Percentiles rank a stretch among this genome's conserved stretches.
These are phyloP conservation scores for Oropetium thomaeum DNA, from an alignment of 176 grass and related monocot species.

Conservation along the genomic window DNA sequence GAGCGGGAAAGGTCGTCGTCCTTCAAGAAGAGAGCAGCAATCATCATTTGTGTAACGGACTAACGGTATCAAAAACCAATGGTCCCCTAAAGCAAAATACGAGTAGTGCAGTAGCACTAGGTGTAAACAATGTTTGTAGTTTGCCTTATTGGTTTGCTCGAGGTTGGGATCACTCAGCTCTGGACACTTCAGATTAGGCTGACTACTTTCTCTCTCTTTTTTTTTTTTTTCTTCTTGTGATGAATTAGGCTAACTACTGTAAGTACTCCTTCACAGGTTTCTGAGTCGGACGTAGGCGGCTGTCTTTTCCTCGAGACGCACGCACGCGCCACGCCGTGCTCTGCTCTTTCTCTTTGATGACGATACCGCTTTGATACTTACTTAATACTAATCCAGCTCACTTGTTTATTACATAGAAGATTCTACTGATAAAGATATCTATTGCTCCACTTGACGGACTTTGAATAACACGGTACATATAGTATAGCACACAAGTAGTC, in stretches of 20 bases:
- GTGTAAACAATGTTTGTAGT: not conserved
- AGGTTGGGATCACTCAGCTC: not conserved
- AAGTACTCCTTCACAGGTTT: too few relatives aligned
- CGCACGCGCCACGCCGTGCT: too few relatives aligned
- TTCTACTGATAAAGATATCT: not conserved
- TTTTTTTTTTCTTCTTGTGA: too few relatives aligned
- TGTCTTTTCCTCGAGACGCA: too few relatives aligned
- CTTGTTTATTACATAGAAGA: not conserved
- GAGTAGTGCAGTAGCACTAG: too few relatives aligned
- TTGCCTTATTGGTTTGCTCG: not conserved
- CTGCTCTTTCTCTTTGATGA: not conserved
- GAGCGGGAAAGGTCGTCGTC: too few relatives aligned
- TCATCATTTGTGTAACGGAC: too few relatives aligned
- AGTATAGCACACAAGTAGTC: too few relatives aligned
- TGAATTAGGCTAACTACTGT: too few relatives aligned
- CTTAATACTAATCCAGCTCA: not conserved
- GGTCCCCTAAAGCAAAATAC: not conserved
- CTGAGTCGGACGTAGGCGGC: too few relatives aligned
- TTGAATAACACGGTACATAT: not conserved
- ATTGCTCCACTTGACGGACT: not conserved
- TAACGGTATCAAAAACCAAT: too few relatives aligned
- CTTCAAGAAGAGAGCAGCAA: too few relatives aligned
- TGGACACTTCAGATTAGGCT: not conserved
- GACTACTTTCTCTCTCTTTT: not conserved
- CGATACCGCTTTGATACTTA: not conserved